Base-by-base conservation (phyloP, 2,329 filamentous ascomycete species). In the Rhynchosporium graminicola region DNA sequence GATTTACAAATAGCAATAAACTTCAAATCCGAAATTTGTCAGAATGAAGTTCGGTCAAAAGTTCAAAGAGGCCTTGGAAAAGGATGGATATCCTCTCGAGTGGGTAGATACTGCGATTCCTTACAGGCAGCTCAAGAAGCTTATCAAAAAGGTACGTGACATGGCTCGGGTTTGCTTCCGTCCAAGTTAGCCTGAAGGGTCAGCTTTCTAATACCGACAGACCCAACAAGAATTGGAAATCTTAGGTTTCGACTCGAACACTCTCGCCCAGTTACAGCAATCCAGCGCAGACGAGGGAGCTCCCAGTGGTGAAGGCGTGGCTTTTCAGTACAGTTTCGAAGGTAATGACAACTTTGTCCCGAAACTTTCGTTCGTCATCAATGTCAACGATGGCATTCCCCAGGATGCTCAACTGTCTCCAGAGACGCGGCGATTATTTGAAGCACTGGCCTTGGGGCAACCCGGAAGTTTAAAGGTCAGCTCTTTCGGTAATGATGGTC, bases 51-150 rank as follows among this genome's bases (percentile, higher is more conserved):
- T 96, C 76, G 91, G 87, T 33, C 90, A 89, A 73, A 84, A 87
- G 71, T 95, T 92, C 74, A 86, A 87, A 73, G 83, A 88, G 70
- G 82, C 83, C 56, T 81, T 96, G 65, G 80, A 84, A 66, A 83
- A 80, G 67, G 88, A 91, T 80, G 88, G 84, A 67, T 96, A 92
- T 73, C 92, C 92, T 7, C 77, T 83, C 56, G 86, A 88, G 72
- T 87, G 84, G 85, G 77, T 92, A 55, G 82, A 88, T 50, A 87
- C 86, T 33, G 91, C 92, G 55, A 90, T 96, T 65, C 91, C 90
- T 2, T 96, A 96, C 74, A 84, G 88, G 50, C 85, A 92, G 75
- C 83, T 96, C 61, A 96, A 96, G 77, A 96, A 96, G 78, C 91
- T 90, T 76, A 88, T 96, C 73, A 94, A 93, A 73, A 88, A 87